phyloP scores from a whole-genome alignment of 768 basidiomycete genomes.

The Panus rudis region DNA sequence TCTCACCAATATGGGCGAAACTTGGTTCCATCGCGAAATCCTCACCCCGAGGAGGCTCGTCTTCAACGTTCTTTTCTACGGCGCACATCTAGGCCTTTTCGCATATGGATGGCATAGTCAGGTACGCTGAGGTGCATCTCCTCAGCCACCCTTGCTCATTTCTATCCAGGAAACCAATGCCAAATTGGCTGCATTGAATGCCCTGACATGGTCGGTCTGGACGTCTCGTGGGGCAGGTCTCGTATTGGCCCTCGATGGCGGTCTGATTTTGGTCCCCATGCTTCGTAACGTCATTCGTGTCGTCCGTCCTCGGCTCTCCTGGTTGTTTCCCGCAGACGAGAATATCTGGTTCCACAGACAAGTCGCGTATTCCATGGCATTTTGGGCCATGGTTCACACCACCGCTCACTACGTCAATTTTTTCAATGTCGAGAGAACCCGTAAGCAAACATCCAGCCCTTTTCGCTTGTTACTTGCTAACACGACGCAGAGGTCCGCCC shows the following conservation, averaged over 20 bases:
- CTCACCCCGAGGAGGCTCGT: constrained; percentile 52
- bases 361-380: constrained; percentile 90
- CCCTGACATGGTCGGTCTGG: constrained; percentile 82
- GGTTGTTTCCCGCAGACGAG: constrained; percentile 89
- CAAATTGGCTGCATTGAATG: constrained; percentile 69
- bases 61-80: constrained; percentile 78
- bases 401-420: constrained; percentile 94
- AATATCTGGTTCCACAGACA: constrained; percentile 96
- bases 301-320: constrained; percentile 72
- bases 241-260: constrained; percentile 81
- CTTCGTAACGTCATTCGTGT: constrained; percentile 82
- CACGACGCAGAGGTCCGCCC: constrained; percentile 74
- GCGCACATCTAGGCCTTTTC: constrained; percentile 67
- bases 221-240: constrained; percentile 86
- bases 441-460: constrained; percentile 34
- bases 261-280: constrained; percentile 83
- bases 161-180: constrained; percentile 46
- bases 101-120: constrained; percentile 87
- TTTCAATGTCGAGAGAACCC: constrained; percentile 82
- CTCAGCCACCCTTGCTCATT: constrained; percentile 4
- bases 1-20: constrained; percentile 47
- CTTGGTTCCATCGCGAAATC: constrained; percentile 70
- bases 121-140: constrained; percentile 32
- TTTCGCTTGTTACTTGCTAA: not conserved
- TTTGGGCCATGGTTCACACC: constrained; percentile 89